These are phyloP conservation scores for Rosa chinensis DNA, from an alignment of 306 rosid species.

Conservation along the genomic window DNA sequence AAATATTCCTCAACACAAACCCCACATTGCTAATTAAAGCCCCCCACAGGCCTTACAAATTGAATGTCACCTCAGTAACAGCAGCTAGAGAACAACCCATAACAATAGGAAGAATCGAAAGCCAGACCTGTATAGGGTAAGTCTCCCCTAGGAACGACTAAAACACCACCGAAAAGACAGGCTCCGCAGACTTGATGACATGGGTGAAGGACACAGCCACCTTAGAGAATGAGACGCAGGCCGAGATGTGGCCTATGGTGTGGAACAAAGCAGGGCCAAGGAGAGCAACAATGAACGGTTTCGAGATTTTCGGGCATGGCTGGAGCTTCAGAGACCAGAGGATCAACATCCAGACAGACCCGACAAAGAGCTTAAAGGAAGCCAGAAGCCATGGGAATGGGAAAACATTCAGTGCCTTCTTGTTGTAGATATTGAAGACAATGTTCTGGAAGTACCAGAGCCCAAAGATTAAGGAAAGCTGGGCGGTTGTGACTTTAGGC, in stretches of 20 bases:
- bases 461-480: constrained; percentile 77
- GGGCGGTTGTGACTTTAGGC: constrained; percentile 43
- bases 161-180: constrained; percentile 79
- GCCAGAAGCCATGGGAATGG: constrained; percentile 97
- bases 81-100: constrained; percentile 89
- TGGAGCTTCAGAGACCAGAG: constrained; percentile 86
- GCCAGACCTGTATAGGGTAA: constrained; percentile 86
- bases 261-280: constrained; percentile 97
- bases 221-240: constrained; percentile 90
- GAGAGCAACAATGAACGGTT: constrained; percentile 68
- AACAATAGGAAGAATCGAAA: constrained; percentile 85
- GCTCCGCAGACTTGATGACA: constrained; percentile 92
- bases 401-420: constrained; percentile 73
- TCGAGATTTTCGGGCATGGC: constrained; percentile 77
- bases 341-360: constrained; percentile 77
- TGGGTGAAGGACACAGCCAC: constrained; percentile 97
- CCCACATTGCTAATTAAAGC: constrained; percentile 93
- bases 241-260: constrained; percentile 94
- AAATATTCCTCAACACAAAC: constrained; percentile 81
- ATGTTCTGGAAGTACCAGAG: constrained; percentile 89
- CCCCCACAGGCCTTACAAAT: constrained; percentile 74
- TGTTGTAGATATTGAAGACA: constrained; percentile 89
- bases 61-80: constrained; percentile 85
- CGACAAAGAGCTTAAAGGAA: constrained; percentile 87
- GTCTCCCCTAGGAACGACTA: constrained; percentile 72